Conservation (phyloP, 2,329 filamentous ascomycete species). For the Cryphonectria carpinicola region DNA sequence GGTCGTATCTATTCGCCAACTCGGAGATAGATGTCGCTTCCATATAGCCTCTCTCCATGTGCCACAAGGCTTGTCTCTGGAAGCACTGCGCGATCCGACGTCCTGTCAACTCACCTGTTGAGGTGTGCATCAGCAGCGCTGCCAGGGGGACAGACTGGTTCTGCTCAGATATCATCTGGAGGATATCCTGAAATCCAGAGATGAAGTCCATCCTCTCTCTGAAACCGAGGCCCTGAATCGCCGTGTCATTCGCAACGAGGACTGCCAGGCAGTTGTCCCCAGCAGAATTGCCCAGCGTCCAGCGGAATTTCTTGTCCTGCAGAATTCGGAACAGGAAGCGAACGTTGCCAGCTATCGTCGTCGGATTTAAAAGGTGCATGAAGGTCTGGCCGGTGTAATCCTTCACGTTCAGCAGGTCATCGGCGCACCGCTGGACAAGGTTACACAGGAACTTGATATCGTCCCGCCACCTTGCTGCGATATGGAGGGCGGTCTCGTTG, state of each 20-base stretch:
- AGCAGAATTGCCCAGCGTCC: not conserved
- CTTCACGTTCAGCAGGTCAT: constrained; percentile 8
- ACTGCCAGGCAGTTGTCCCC: constrained; percentile 2
- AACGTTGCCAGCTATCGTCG: not conserved
- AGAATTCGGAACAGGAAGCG: constrained; percentile 8
- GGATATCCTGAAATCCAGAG: constrained; percentile 6
- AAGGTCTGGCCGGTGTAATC: constrained; percentile 3
- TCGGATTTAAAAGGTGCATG: not conserved
- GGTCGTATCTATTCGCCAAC: not conserved
- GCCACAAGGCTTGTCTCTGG: constrained; percentile 11
- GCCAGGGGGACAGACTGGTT: constrained; percentile 5
- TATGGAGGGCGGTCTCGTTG: constrained; percentile 10
- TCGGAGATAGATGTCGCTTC: constrained; percentile 7
- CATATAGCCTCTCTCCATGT: constrained; percentile 9
- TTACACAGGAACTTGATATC: not conserved
- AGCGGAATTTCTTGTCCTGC: constrained; percentile 8
- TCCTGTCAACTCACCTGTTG: constrained; percentile 4
- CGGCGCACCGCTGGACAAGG: not conserved
- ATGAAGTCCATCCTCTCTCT: constrained; percentile 11
- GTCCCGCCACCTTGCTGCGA: constrained; percentile 5
- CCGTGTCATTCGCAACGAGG: not conserved
- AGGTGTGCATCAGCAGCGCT: constrained; percentile 4
- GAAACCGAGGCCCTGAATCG: not conserved
- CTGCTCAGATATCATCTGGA: constrained; percentile 7
- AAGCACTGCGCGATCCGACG: not conserved